These are phyloP conservation scores for Ligustrum vulgare DNA, from an alignment of 257 asterid species.

Conservation along the genomic window DNA sequence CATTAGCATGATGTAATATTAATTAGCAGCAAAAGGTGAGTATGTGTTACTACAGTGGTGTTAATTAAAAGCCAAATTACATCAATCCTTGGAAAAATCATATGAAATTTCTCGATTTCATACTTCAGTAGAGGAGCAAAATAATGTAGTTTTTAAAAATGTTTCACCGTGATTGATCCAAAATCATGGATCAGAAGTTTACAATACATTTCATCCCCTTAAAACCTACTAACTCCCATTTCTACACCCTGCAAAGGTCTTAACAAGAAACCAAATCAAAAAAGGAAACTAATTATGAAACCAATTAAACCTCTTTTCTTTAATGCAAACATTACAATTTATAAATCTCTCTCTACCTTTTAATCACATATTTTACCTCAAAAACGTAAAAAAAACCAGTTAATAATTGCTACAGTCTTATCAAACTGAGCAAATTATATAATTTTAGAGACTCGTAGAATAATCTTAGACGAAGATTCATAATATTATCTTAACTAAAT, in stretches of 20 bases:
- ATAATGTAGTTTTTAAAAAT: neutral
- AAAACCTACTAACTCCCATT: neutral
- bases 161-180: neutral
- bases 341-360: too few species aligned
- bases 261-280: neutral
- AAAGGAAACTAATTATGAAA: neutral
- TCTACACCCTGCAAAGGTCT: neutral
- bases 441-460: neutral
- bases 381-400: too few species aligned
- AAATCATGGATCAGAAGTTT: neutral
- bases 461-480: neutral
- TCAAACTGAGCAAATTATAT: too few species aligned
- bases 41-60: neutral
- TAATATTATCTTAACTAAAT: neutral
- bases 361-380: too few species aligned
- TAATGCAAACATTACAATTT: too few species aligned
- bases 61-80: neutral
- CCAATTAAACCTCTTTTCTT: too few species aligned
- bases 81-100: neutral
- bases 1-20: neutral
- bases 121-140: neutral
- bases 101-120: neutral
- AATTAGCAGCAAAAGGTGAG: constrained; percentile 2
- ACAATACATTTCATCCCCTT: neutral
- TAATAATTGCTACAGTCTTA: too few species aligned